Conservation (phyloP, 495 filamentous ascomycete genomes). For the Penicillium atrosanguineum region DNA sequence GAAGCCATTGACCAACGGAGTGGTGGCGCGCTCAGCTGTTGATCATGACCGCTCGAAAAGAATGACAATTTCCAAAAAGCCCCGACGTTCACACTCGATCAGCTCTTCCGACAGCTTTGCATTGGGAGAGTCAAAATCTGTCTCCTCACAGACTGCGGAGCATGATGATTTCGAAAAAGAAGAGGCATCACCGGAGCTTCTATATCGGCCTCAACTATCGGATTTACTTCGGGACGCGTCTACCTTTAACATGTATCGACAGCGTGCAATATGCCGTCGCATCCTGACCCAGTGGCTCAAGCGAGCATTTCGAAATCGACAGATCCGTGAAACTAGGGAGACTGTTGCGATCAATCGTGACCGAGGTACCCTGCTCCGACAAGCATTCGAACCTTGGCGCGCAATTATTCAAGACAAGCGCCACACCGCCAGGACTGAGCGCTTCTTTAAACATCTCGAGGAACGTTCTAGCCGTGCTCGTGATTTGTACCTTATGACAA, state of each 20-base stretch:
- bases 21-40: conserved; percentile 34
- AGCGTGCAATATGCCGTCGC: conserved; percentile 44
- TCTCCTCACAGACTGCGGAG: conserved; percentile 21
- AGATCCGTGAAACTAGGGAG: conserved; percentile 47
- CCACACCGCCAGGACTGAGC: conserved; percentile 49
- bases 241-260: conserved; percentile 54
- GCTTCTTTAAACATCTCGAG: conserved; percentile 62
- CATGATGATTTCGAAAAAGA: conserved; percentile 29
- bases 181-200: conserved; percentile 35
- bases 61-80: conserved; percentile 22
- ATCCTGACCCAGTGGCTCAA: conserved; percentile 55
- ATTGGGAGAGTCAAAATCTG: conserved; percentile 27
- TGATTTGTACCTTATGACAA: conserved; percentile 64
- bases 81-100: conserved; percentile 17
- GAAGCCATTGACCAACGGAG: conserved; percentile 25
- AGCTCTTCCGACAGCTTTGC: conserved; percentile 26
- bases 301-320: conserved; percentile 42
- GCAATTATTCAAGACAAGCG: conserved; percentile 45
- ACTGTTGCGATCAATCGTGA: conserved; percentile 51
- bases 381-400: conserved; percentile 60
- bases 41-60: conserved; percentile 37
- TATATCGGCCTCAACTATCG: conserved; percentile 53
- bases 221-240: conserved; percentile 58
- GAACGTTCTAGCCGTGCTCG: conserved; percentile 59
- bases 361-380: conserved; percentile 48